Evolutionary conservation across 495 filamentous ascomycete genomes (phyloP).

Genomic region (Neurospora intermedia): DNA sequence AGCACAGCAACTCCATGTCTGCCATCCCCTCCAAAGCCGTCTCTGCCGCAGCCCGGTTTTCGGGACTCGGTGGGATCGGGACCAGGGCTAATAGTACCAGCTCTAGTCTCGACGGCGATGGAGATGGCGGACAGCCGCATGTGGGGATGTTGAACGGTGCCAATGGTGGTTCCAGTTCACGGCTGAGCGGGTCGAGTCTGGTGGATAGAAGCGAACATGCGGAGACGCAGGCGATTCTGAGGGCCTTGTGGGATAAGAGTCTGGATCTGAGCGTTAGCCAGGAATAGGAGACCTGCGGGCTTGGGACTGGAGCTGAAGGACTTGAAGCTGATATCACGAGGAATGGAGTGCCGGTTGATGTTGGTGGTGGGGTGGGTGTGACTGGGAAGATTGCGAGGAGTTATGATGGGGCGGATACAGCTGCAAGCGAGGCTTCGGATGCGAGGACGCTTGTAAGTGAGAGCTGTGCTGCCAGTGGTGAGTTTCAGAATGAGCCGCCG

Average conservation of each 20-base stretch:
- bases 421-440: neutral
- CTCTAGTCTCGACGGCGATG: conserved; percentile 30
- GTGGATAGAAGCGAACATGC: conserved; percentile 34
- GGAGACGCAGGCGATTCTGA: conserved; percentile 33
- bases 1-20: conserved; percentile 5
- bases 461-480: neutral
- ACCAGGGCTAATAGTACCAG: conserved; percentile 14
- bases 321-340: neutral
- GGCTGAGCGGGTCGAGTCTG: conserved; percentile 32
- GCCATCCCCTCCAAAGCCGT: neutral
- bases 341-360: neutral
- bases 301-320: neutral
- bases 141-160: neutral
- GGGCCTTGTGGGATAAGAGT: conserved; percentile 46
- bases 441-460: neutral
- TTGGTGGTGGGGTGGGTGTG: neutral
- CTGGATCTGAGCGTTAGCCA: conserved; percentile 40
- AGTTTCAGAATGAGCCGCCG: neutral
- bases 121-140: neutral
- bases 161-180: conserved; percentile 16
- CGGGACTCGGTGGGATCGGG: neutral
- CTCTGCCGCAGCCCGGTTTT: neutral
- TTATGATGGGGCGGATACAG: neutral
- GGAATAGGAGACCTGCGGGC: conserved; percentile 24
- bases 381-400: neutral